Evolutionary conservation across 1,139 yeast genomes (phyloP).

Genomic region (Taphrina wiesneri): DNA sequence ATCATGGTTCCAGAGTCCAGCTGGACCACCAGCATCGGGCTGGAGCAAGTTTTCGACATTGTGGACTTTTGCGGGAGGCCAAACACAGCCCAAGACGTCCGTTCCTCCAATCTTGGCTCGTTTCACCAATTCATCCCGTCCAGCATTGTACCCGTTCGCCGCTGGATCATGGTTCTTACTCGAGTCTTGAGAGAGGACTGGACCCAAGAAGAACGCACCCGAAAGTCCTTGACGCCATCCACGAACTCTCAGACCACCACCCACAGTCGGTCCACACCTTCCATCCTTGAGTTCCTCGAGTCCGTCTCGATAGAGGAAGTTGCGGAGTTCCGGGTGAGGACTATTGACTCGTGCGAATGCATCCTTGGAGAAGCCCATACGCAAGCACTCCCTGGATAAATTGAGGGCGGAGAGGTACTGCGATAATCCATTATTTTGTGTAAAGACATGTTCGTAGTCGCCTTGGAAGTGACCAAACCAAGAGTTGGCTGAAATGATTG

Average conservation of each 20-base stretch:
- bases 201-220: constrained; percentile 21
- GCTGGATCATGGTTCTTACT: not conserved
- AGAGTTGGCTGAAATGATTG: constrained; percentile 7
- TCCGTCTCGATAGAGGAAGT: constrained; percentile 27
- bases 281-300: constrained; percentile 4
- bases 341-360: constrained; percentile 16
- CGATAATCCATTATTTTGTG: not conserved
- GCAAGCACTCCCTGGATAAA: constrained; percentile 12
- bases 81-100: constrained; percentile 2
- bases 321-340: constrained; percentile 1
- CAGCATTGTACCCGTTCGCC: constrained; percentile 12
- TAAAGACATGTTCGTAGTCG: not conserved
- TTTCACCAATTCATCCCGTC: constrained; percentile 20
- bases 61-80: constrained; percentile 11
- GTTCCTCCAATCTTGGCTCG: constrained; percentile 13
- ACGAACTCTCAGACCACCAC: constrained; percentile 20
- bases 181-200: not conserved
- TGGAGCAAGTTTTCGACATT: not conserved
- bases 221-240: constrained; percentile 22
- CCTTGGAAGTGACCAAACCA: not conserved
- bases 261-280: not conserved
- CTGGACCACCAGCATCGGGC: constrained; percentile 5
- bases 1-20: constrained; percentile 1
- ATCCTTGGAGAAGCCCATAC: constrained; percentile 6
- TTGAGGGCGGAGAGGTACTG: constrained; percentile 16